Base-by-base conservation (phyloP, 140 eudicot species). In the Stevia rebaudiana region DNA sequence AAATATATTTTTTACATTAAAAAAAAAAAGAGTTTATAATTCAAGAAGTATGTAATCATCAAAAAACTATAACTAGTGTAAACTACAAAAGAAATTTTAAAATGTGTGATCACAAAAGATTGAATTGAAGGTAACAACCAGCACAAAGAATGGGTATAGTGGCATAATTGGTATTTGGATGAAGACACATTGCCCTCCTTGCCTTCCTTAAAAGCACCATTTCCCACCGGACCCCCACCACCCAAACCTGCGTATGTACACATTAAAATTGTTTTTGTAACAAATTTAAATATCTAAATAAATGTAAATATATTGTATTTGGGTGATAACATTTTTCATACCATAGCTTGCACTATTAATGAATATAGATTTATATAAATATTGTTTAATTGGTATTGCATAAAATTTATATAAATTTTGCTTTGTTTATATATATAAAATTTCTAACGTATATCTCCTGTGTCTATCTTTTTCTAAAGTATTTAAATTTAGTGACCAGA, bases 151-250 rank as follows among this genome's bases (percentile, higher is more conserved):
- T 72, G 63, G 42, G 73, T 73, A 73, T 76, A 49, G 70, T 79
- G 75, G 75, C 74, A 57, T 28, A 61, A 37, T 49, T 67, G 67
- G 49, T 76, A 48, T 50, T 53, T 75, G 65, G 85, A 83, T 71
- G 73, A 65, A 71, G 90, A 83, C 90, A 50, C 49, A 16, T 48
- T 51, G 78, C 75, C 85, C 66, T 66, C 81, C 79, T 79, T 82
- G 81, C 90, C 86, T 77, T 63, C 86, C 90, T 83, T 80, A 24
- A 67, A 83, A 83, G 90, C 79, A 73, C 85, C 71, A 62, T 55
- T 55, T 61, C 39, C 12, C 15, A 4, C 19, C 37, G 60, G 15
- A 23, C 50, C 64, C 42, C 67, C 21, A 33, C 57, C 67, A 50
- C 10, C 11, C 30, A 76, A 73, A n/a, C n/a, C 33, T 23, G 46